Evolutionary conservation across 2,329 filamentous ascomycete species (phyloP), one percentile per base, ranked within the genome.

Genomic region (Hypocreales sp.): DNA sequence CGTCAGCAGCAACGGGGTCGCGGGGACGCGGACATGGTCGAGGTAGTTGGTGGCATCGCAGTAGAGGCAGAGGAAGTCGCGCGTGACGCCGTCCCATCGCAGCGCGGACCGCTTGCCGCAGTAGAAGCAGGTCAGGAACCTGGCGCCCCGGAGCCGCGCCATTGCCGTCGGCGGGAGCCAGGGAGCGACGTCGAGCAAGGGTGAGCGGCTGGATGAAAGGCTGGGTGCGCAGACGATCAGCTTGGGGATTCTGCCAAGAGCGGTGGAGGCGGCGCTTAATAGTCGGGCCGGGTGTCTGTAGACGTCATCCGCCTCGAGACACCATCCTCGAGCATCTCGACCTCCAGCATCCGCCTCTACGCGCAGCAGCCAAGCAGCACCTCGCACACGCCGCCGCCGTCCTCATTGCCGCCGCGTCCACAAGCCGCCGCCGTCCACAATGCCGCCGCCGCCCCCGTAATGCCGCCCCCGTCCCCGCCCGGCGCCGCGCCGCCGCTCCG

Each of bases 11-110:
- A 22, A 22, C 11, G 21, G 21, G 8, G 4, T 22, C 11, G 14
- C 7, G 21, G 21, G n/a, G 21, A 12, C 3, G 11, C 34, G 14
- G 56, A 90, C 84, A 59, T 87, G 66, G 48, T 98, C 90, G 18
- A 94, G 61, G 56, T 82, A 80, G 52, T 95, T 98, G 32, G 77
- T 73, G 12, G 86, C 80, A 42, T 90, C 80, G 60, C 90, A 98
- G 34, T 67, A 60, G 13, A 66, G 55, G 53, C 84, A 93, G 24
- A 73, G 60, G 54, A 86, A 93, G 42, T 72, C 65, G 47, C 61
- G 64, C 31, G 71, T 60, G 28, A 48, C 45, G 17, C 68, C 67
- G 40, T 72, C 65, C 41, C 67, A 73, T 36, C 53, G 59, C 30
- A 69, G 60, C 19, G 62, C 59, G 19, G 78, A 79, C 40, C 67